Evolutionary conservation across 495 filamentous ascomycete genomes (phyloP), one percentile per base, ranked within the genome.

Genomic region (Lichenothelia convexa): DNA sequence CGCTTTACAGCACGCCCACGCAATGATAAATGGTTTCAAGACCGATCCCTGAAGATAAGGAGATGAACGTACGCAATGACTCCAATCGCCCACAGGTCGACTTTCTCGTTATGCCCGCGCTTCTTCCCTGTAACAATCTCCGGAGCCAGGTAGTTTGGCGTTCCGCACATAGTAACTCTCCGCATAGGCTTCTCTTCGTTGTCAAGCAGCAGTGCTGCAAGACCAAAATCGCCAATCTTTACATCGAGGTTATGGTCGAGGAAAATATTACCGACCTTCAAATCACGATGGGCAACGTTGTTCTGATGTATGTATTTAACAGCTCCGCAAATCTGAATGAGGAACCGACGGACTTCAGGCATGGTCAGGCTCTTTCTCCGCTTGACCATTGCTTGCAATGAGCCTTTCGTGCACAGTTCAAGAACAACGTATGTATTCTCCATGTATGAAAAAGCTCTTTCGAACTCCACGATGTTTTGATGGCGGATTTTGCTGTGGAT

Each of bases 221-320:
- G 62, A 3, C 91, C 91, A 58, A 95, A 99, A 52, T 99, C 91
- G 3, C 91, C 91, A 42, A 95, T 76, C 55, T 99, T 95, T 39
- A 93, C 70, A 48, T 95, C 93, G 91, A 99, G 94, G 45, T 92
- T 67, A 24, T 73, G 71, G 55, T 99, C 91, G 32, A 99, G 66
- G 45, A 99, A 99, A 44, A 99, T 71, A 48, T 99, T 95, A 9
- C 89, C 91, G 65, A 93, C 93, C 55, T 99, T 99, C 34, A 99
- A 56, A 56, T 99, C 91, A 26, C 91, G 73, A 57, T 99, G 91
- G 22, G 94, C 92, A 21, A 99, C 86, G 32, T 83, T 83, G 47
- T 87, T 75, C 42, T 76, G 71, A 56, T 99, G 91, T 55, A 99
- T 76, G 49, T 95, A 99, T 52, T 95, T 95, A 48, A 99, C 79